Conservation (phyloP, 2,329 filamentous ascomycete genomes). For the Lasiodiplodia hormozganensis region DNA sequence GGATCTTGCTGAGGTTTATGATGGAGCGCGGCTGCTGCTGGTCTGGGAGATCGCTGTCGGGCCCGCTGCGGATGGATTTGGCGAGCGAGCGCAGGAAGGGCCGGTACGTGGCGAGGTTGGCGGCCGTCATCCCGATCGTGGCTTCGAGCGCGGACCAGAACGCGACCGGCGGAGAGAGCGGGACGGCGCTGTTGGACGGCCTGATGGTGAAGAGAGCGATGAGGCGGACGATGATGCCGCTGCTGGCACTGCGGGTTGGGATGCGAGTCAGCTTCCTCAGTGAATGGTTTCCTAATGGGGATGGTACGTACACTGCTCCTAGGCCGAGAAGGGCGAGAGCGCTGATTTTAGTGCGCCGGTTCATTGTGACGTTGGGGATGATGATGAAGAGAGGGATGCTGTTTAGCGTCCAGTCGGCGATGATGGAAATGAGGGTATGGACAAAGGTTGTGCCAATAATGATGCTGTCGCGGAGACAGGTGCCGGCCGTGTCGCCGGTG, state of each 20-base stretch:
- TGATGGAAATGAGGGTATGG: constrained; percentile 14
- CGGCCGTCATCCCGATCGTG: constrained; percentile 18
- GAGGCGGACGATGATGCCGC: constrained; percentile 22
- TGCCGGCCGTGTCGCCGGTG: not conserved
- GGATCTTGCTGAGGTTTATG: constrained; percentile 22
- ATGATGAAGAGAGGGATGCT: constrained; percentile 18
- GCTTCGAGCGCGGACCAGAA: constrained; percentile 23
- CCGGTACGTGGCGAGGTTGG: constrained; percentile 24
- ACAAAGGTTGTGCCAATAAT: constrained; percentile 18
- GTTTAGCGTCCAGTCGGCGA: constrained; percentile 15
- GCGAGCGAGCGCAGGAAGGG: constrained; percentile 21
- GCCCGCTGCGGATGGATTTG: constrained; percentile 1
- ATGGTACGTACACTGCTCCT: constrained; percentile 5
- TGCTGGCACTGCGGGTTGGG: constrained; percentile 2
- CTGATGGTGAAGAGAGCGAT: constrained; percentile 23
- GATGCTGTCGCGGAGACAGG: constrained; percentile 3
- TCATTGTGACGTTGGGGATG: constrained; percentile 7
- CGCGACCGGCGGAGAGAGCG: constrained; percentile 23
- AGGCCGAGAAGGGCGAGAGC: constrained; percentile 16
- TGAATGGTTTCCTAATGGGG: not conserved
- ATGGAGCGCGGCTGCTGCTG: not conserved
- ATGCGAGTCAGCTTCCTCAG: too few species aligned
- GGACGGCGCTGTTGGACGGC: constrained; percentile 17
- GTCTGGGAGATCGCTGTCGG: not conserved
- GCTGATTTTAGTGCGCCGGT: constrained; percentile 18